Percentiles rank a stretch among this genome's conserved stretches.
Conservation (phyloP, 495 filamentous ascomycete species). For the Cercophora scortea region DNA sequence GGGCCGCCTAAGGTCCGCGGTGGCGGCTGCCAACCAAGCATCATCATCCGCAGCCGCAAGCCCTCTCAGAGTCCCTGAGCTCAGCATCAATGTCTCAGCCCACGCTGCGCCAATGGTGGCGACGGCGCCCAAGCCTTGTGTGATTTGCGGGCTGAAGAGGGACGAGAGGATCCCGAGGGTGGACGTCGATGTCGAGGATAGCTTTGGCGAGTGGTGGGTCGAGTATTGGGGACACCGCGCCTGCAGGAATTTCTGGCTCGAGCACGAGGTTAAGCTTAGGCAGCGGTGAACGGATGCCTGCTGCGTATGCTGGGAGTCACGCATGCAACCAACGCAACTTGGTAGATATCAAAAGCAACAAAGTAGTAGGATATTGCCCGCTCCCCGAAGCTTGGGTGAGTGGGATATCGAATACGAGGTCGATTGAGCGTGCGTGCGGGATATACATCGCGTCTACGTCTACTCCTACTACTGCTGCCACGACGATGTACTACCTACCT, state of each 20-base stretch:
- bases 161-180: slow-evolving; percentile 72
- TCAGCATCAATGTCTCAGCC: slow-evolving; percentile 54
- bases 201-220: slow-evolving; percentile 93
- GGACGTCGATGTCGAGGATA: slow-evolving; percentile 74
- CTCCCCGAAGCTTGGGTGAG: too few relatives aligned
- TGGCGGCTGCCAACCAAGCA: slow-evolving; percentile 40
- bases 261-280: slow-evolving; percentile 56
- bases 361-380: background rate
- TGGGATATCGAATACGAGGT: too few relatives aligned
- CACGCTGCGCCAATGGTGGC: slow-evolving; percentile 56
- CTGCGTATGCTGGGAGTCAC: background rate
- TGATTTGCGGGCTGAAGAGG: slow-evolving; percentile 79
- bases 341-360: background rate
- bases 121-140: slow-evolving; percentile 69
- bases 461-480: too few relatives aligned
- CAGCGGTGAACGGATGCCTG: slow-evolving; percentile 40
- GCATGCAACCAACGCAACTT: background rate
- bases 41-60: slow-evolving; percentile 17
- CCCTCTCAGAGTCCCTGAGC: slow-evolving; percentile 54
- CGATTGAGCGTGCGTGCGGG: too few relatives aligned
- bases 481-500: too few relatives aligned
- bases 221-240: slow-evolving; percentile 79
- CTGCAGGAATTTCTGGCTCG: slow-evolving; percentile 79
- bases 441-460: too few relatives aligned
- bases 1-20: slow-evolving; percentile 53